Base-by-base conservation (phyloP, 2,329 filamentous ascomycete genomes). In the Microsporum canis region DNA sequence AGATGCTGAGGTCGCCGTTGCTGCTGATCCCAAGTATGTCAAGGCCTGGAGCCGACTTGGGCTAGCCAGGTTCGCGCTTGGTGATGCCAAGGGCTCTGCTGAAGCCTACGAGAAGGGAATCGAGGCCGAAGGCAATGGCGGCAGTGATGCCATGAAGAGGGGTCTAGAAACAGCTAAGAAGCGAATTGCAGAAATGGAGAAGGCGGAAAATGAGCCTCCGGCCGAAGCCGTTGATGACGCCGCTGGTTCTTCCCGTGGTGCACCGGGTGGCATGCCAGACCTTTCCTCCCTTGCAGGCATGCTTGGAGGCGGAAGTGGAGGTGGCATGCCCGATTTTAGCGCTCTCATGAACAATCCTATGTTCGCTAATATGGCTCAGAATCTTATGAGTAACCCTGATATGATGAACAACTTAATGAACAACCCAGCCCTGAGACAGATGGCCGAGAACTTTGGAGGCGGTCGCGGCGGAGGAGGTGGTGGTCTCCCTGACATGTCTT, bases 311-410 rank as follows among this genome's bases (percentile, higher is more conserved):
- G 84, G 80, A 12, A 86, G 83, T 3, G 86, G 82, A 23, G 85
- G 79, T 5, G 89, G 89, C 60, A 94, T 96, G 88, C 91, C 91
- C 10, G 92, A 97, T 73, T 79, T 99, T 29, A 77, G 84, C 65
- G 84, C 84, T 65, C 86, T 99, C 73, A 95, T 97, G 91, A 91
- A 80, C 80, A 99, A 97, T 79, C 94, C 94, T 61, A 97, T 97
- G 94, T 95, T 99, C 78, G 85, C 91, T 58, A 88, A 83, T 77
- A 96, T 97, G 91, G 94, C 94, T 3, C 90, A 96, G 79, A 96
- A 89, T 75, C 77, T 99, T 60, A 97, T 97, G 94, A 89, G 85
- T 77, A 96, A 99, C 78, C 94, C 94, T 0, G 89, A 95, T 7
- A 85, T 91, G 79, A 88, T 97, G 84, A 83, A 80, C 72, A 94